Percentiles rank a stretch among this genome's conserved stretches.
Conservation (phyloP, 352 stramenopile genomes). For the Globisporangium abappressorium region DNA sequence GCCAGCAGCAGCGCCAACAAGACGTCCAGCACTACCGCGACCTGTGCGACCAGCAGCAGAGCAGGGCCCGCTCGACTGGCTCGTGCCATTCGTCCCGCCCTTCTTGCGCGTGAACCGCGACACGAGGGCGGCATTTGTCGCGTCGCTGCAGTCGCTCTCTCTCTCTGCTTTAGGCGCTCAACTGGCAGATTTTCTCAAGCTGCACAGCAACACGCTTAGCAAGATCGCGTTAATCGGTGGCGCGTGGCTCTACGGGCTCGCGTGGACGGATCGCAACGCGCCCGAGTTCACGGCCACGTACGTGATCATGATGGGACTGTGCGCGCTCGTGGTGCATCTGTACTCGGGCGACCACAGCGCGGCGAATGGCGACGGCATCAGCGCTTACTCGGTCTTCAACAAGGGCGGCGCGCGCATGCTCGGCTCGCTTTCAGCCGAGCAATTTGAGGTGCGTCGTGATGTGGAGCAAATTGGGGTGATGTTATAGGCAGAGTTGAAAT, state of each 20-base stretch:
- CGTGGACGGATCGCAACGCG: slow-evolving; percentile 44
- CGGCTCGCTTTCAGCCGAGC: slow-evolving; percentile 74
- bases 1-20: not conserved
- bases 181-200: slow-evolving; percentile 16
- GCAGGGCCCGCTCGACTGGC: slow-evolving; percentile 55
- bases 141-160: slow-evolving; percentile 31
- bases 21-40: not conserved
- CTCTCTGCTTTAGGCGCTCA: slow-evolving; percentile 17
- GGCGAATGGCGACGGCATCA: slow-evolving; percentile 31
- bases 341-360: slow-evolving; percentile 20
- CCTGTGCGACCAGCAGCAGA: slow-evolving; percentile 11
- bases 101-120: slow-evolving; percentile 75
- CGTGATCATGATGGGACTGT: slow-evolving; percentile 57
- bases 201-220: slow-evolving; percentile 24
- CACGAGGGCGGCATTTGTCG: slow-evolving; percentile 50
- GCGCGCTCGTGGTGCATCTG: slow-evolving; percentile 35
- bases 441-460: slow-evolving; percentile 64
- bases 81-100: slow-evolving; percentile 81
- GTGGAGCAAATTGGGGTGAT: not conserved
- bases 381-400: slow-evolving; percentile 86
- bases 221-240: slow-evolving; percentile 17
- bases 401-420: slow-evolving; percentile 61
- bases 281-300: slow-evolving; percentile 62
- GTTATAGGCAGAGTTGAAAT: not conserved
- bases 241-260: slow-evolving; percentile 45